Evolutionary conservation across 345 rosid species (phyloP).

Genomic region (Eucalyptus curtisii): DNA sequence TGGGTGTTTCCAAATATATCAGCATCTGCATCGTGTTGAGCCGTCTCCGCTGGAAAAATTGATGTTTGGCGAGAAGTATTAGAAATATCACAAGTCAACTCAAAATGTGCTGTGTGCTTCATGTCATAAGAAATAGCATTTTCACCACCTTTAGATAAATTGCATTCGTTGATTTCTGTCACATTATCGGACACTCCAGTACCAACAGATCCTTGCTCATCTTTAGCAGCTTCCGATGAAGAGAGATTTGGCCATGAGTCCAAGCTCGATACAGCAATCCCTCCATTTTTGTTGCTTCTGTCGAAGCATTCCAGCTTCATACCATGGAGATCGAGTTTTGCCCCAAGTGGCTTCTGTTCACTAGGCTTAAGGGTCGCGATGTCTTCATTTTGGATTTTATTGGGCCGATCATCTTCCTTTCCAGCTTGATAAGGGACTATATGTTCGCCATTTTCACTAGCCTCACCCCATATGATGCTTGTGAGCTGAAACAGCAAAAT

Average conservation of each 20-base stretch:
- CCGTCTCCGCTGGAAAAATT: constrained; percentile 28
- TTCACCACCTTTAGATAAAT: constrained; percentile 42
- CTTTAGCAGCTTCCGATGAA: constrained; percentile 22
- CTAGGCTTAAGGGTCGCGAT: constrained; percentile 16
- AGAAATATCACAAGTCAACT: constrained; percentile 9
- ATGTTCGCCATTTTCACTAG: constrained; percentile 57
- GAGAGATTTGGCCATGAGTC: constrained; percentile 47
- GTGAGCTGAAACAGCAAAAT: constrained; percentile 45
- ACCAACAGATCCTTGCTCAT: constrained; percentile 33
- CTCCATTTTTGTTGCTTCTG: constrained; percentile 17
- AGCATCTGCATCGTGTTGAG: constrained; percentile 40
- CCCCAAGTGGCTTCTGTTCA: constrained; percentile 23
- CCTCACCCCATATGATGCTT: constrained; percentile 86
- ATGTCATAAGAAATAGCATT: neutral
- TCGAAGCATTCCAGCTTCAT: constrained; percentile 33
- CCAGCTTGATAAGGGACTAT: constrained; percentile 57
- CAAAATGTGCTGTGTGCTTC: neutral
- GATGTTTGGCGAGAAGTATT: neutral
- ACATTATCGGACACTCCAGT: constrained; percentile 31
- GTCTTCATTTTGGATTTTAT: constrained; percentile 39
- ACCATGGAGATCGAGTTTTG: constrained; percentile 20
- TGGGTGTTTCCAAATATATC: constrained; percentile 38
- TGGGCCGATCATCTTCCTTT: constrained; percentile 28
- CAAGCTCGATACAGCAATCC: constrained; percentile 27
- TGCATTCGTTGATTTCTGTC: constrained; percentile 27